Conservation (phyloP, 2,329 filamentous ascomycete genomes). For the Trichophaea hybrida region DNA sequence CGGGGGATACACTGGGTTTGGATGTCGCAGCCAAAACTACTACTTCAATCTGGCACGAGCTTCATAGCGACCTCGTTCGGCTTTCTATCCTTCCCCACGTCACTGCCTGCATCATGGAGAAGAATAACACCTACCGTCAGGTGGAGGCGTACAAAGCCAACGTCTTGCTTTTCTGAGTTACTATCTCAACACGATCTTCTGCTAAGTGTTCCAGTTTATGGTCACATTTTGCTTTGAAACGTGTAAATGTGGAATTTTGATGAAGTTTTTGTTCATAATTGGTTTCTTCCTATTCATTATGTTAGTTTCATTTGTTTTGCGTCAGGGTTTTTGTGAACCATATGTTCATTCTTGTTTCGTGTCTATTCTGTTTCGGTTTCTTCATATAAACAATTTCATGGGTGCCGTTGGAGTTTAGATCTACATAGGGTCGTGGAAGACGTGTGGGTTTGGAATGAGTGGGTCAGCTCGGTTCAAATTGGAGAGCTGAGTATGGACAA, state of each 20-base stretch:
- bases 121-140: not conserved
- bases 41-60: not conserved
- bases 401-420: not conserved
- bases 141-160: conserved; percentile 1
- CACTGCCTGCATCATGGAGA: not conserved
- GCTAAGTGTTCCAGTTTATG: not conserved
- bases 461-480: not conserved
- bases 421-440: not conserved
- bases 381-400: not conserved
- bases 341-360: not conserved
- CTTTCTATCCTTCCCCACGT: not conserved
- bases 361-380: not conserved
- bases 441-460: not conserved
- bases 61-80: not conserved
- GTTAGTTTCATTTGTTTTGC: not conserved
- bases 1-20: not conserved
- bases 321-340: too few species aligned
- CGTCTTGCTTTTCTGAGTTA: not conserved
- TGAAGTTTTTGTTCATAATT: not conserved
- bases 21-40: not conserved
- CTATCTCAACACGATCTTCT: not conserved
- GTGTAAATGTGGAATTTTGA: not conserved
- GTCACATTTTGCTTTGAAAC: not conserved
- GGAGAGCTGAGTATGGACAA: not conserved
- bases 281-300: not conserved